These are phyloP conservation scores for Ogataea hybrid DNA, from an alignment of 1,139 yeast species.

Conservation along the genomic window DNA sequence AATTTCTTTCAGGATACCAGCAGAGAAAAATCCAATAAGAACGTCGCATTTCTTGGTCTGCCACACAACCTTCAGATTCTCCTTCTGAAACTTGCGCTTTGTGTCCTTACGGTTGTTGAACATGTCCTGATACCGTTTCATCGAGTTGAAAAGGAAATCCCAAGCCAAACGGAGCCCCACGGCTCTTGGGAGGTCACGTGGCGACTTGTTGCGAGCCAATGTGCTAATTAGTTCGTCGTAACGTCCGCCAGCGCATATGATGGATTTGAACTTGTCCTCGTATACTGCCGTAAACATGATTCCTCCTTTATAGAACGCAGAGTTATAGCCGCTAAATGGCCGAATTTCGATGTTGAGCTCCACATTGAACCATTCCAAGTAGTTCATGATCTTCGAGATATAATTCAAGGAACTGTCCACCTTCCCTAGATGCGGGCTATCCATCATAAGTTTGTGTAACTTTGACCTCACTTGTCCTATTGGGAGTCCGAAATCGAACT, in stretches of 20 bases:
- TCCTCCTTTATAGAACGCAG: conserved; percentile 73
- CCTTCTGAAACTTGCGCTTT: conserved; percentile 35
- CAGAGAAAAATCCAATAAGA: conserved; percentile 64
- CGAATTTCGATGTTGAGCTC: conserved; percentile 42
- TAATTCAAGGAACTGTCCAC: conserved; percentile 64
- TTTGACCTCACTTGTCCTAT: conserved; percentile 62
- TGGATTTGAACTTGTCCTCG: conserved; percentile 47
- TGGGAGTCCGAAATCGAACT: conserved; percentile 72
- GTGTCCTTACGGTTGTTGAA: conserved; percentile 27
- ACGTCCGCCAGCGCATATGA: conserved; percentile 90
- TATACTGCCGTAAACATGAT: conserved; percentile 85
- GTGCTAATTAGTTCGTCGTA: conserved; percentile 71
- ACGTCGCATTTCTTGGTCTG: conserved; percentile 71
- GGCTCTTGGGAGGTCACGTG: conserved; percentile 47
- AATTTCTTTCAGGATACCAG: conserved; percentile 48
- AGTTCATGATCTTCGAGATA: conserved; percentile 53
- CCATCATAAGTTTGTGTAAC: conserved; percentile 68
- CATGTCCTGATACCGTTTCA: conserved; percentile 48
- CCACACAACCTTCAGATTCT: conserved; percentile 40
- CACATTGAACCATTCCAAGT: conserved; percentile 59
- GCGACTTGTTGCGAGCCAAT: conserved; percentile 46
- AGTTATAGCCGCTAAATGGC: conserved; percentile 82
- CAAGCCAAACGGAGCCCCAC: conserved; percentile 84
- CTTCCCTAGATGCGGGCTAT: conserved; percentile 61
- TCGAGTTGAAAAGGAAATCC: conserved; percentile 52